These are phyloP conservation scores for Galerina marginata DNA, from an alignment of 768 basidiomycete genomes.

Conservation along the genomic window DNA sequence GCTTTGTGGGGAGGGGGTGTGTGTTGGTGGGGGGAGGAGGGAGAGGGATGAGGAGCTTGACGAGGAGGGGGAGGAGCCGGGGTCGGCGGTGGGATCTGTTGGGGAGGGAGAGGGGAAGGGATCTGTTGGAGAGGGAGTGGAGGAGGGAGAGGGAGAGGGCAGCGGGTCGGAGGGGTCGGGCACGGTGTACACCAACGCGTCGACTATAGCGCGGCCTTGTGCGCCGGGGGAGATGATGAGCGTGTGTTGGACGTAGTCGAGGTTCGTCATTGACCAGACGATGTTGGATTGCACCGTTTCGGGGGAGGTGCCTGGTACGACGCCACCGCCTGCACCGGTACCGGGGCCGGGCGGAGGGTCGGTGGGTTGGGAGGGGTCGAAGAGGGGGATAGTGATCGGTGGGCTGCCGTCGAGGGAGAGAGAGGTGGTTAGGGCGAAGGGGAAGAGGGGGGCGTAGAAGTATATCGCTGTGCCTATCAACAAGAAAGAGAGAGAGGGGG, in stretches of 20 bases:
- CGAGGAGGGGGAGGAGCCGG: slow-evolving; percentile 7
- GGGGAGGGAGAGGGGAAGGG: not conserved
- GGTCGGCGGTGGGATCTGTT: not conserved
- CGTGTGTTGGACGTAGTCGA: slow-evolving; percentile 24
- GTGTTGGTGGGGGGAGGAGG: slow-evolving; percentile 7
- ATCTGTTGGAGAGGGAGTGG: not conserved
- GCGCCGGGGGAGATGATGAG: slow-evolving; percentile 27
- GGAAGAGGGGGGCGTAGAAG: slow-evolving; percentile 28
- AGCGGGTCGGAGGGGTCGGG: slow-evolving; percentile 21
- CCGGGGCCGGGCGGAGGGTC: too few species aligned
- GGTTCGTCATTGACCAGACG: slow-evolving; percentile 20
- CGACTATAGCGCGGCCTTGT: slow-evolving; percentile 26
- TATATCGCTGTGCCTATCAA: slow-evolving; percentile 28
- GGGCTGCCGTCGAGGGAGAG: slow-evolving; percentile 26
- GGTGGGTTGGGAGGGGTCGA: slow-evolving; percentile 12
- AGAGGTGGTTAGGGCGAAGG: slow-evolving; percentile 26
- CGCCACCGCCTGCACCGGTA: not conserved
- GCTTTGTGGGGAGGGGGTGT: slow-evolving; percentile 3
- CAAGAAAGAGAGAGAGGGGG: not conserved
- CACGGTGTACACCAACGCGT: slow-evolving; percentile 25
- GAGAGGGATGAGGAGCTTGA: slow-evolving; percentile 7
- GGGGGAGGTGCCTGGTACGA: not conserved
- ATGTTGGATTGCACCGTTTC: slow-evolving; percentile 21
- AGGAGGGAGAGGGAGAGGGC: slow-evolving; percentile 2
- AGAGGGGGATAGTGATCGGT: slow-evolving; percentile 17